Evolutionary conservation across 139 green algal species (phyloP).

Genomic region (Haematococcus sp.): DNA sequence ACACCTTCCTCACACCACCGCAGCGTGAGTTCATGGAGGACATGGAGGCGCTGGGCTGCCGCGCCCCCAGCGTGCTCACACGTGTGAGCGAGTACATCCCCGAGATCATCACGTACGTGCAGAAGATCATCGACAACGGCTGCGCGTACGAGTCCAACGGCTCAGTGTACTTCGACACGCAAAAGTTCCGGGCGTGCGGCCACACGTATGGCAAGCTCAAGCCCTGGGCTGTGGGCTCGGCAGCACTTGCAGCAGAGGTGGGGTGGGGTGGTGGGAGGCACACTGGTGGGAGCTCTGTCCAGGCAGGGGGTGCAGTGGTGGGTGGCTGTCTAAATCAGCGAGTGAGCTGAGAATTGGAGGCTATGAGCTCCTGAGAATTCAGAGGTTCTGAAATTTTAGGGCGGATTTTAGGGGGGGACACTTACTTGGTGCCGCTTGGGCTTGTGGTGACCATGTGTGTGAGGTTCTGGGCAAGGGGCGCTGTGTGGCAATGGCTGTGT

Average conservation of each 20-base stretch:
- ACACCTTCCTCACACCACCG: neutral
- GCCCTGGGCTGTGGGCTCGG: slow-evolving; percentile 72
- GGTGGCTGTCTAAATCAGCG: too few species aligned
- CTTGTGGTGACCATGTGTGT: too few species aligned
- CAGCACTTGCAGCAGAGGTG: slow-evolving; percentile 66
- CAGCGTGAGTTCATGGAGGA: slow-evolving; percentile 91
- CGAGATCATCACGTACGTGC: slow-evolving; percentile 70
- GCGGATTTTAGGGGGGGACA: too few species aligned
- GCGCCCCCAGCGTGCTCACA: slow-evolving; percentile 81
- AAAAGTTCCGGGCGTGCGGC: slow-evolving; percentile 68
- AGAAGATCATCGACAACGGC: slow-evolving; percentile 81
- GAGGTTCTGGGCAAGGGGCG: too few species aligned
- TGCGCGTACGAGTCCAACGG: slow-evolving; percentile 87
- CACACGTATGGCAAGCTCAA: slow-evolving; percentile 94
- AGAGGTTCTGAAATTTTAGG: too few species aligned
- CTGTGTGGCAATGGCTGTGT: too few species aligned
- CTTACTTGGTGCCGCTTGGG: too few species aligned
- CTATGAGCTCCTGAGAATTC: too few species aligned
- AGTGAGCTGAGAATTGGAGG: too few species aligned
- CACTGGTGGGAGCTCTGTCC: too few species aligned
- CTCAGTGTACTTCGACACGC: slow-evolving; percentile 97
- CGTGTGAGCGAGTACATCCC: slow-evolving; percentile 93
- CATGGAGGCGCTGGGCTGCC: slow-evolving; percentile 81
- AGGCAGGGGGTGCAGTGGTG: too few species aligned
- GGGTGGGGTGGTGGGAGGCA: neutral